A percentile compares a stretch with the other conserved stretches of the same genome.
Evolutionary conservation across 306 rosid species (phyloP).

Genomic region (Medicago ruthenica): DNA sequence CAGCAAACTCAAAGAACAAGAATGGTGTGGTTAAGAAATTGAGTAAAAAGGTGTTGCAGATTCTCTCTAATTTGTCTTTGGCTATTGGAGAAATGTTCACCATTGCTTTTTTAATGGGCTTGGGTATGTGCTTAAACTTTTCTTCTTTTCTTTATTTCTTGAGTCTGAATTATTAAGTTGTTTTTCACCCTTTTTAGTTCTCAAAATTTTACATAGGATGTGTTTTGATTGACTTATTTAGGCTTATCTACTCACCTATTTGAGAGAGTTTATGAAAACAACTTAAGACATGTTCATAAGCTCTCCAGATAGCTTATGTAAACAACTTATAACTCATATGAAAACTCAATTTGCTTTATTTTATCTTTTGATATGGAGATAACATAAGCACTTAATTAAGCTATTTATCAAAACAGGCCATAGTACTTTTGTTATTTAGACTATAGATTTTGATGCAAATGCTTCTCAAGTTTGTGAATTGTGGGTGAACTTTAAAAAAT

Average conservation of each 20-base stretch:
- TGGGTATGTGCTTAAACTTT: slow-evolving; percentile 55
- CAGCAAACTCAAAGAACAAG: slow-evolving; percentile 45
- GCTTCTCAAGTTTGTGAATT: slow-evolving; percentile 10
- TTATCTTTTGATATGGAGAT: background rate
- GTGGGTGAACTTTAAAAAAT: slow-evolving; percentile 1
- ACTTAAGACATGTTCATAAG: background rate
- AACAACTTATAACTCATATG: background rate
- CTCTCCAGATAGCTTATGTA: background rate
- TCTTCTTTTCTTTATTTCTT: slow-evolving; percentile 23
- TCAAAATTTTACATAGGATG: background rate
- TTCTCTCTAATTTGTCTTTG: slow-evolving; percentile 87
- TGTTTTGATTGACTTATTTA: background rate
- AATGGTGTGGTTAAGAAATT: slow-evolving; percentile 57
- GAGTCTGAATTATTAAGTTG: background rate
- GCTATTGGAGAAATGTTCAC: slow-evolving; percentile 95
- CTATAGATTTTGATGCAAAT: slow-evolving; percentile 6
- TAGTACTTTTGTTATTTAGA: background rate
- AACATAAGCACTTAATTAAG: background rate
- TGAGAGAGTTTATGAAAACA: background rate
- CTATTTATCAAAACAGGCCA: background rate
- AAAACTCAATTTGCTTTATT: background rate
- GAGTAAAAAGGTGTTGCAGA: slow-evolving; percentile 60
- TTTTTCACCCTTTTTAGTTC: slow-evolving; percentile 5
- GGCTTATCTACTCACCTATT: background rate
- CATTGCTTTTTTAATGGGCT: slow-evolving; percentile 82